phyloP scores from a whole-genome alignment of 2,329 filamentous ascomycete species.

The Penicillium brasilianum region DNA sequence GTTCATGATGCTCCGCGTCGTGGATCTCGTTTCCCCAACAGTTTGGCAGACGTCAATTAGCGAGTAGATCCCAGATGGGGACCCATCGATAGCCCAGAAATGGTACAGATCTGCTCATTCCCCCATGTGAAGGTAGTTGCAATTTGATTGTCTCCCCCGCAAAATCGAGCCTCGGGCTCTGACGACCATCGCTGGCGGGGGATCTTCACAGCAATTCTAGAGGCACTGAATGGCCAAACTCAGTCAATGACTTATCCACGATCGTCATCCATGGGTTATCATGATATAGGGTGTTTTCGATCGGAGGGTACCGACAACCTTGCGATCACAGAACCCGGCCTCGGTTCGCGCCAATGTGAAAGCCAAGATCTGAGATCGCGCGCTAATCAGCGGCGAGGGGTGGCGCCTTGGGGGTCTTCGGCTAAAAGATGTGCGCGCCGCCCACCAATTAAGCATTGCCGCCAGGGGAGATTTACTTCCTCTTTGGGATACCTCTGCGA shows the following conservation, averaged over 20 bases:
- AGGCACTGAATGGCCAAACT: not conserved
- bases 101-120: conserved; percentile 17
- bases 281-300: not conserved
- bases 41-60: conserved; percentile 14
- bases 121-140: conserved; percentile 22
- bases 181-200: not conserved
- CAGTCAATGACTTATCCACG: not conserved
- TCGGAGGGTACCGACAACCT: not conserved
- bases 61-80: conserved; percentile 4
- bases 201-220: not conserved
- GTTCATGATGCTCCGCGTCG: conserved; percentile 13
- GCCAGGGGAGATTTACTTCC: conserved; percentile 9
- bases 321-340: not conserved
- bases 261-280: not conserved
- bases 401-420: not conserved
- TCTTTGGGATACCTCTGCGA: conserved; percentile 8
- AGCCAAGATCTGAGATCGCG: conserved; percentile 9
- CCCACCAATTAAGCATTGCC: conserved; percentile 6
- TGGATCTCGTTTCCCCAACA: conserved; percentile 28
- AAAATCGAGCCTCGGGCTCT: conserved; percentile 10
- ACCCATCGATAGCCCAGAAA: conserved; percentile 3
- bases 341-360: conserved; percentile 18
- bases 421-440: not conserved
- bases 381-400: not conserved
- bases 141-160: conserved; percentile 5